Percentiles rank a stretch among this genome's conserved stretches.
These are phyloP conservation scores for Fistulifera pelliculosa DNA, from an alignment of 108 stramenopile genomes.

Conservation along the genomic window DNA sequence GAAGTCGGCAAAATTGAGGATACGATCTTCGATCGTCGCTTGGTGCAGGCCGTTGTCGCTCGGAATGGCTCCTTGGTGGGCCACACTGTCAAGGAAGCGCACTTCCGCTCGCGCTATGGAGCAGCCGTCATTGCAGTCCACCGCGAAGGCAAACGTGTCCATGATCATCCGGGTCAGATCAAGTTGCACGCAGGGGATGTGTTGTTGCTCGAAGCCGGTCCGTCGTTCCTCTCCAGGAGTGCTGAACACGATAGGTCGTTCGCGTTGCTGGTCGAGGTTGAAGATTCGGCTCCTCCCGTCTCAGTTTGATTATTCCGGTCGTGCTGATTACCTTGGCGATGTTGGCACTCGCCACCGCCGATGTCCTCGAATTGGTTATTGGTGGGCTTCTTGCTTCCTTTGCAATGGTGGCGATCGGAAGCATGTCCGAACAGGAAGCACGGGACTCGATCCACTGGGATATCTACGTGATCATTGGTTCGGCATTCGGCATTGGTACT, in stretches of 20 bases:
- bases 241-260: conserved; percentile 33
- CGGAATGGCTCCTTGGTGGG: conserved; percentile 51
- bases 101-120: too few species aligned
- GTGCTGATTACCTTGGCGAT: conserved; percentile 24
- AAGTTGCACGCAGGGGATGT: neutral
- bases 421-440: conserved; percentile 45
- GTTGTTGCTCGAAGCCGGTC: conserved; percentile 36
- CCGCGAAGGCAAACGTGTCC: conserved; percentile 36
- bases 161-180: conserved; percentile 32
- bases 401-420: conserved; percentile 35
- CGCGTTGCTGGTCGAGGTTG: conserved; percentile 40
- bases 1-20: conserved; percentile 32
- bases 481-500: conserved; percentile 46
- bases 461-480: too few species aligned
- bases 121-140: conserved; percentile 57
- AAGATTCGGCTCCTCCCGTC: conserved; percentile 36
- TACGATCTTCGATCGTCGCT: conserved; percentile 35
- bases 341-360: conserved; percentile 20
- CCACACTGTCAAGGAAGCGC: conserved; percentile 42
- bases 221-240: conserved; percentile 30
- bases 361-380: conserved; percentile 25
- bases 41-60: too few species aligned
- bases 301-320: conserved; percentile 3
- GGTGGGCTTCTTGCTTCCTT: conserved; percentile 23
- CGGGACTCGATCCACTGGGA: conserved; percentile 17